These are phyloP conservation scores for Trebouxia sp. DNA, from an alignment of 139 green algal species.

Conservation along the genomic window DNA sequence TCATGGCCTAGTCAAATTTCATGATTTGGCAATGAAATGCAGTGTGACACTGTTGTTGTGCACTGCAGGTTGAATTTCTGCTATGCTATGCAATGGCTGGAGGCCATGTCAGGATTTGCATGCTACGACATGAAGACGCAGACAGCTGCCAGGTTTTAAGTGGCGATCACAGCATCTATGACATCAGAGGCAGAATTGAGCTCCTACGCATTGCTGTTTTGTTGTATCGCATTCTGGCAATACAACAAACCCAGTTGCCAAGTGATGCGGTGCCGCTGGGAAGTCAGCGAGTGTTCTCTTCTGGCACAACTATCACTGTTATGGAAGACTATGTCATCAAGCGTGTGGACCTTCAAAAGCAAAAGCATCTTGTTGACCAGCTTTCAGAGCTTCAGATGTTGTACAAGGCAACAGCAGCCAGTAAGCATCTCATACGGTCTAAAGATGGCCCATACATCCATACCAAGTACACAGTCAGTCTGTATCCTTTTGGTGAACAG, in stretches of 20 bases:
- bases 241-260: conserved; percentile 2
- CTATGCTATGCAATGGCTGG: conserved; percentile 26
- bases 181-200: conserved; percentile 4
- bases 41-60: background rate
- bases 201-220: background rate
- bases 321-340: no score
- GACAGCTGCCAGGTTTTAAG: no score
- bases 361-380: conserved; percentile 4
- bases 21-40: no score
- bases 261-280: conserved; percentile 17
- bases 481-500: conserved; percentile 11
- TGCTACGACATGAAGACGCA: background rate
- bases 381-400: background rate
- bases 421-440: conserved; percentile 9
- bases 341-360: no score
- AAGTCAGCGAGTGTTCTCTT: conserved; percentile 4
- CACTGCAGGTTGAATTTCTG: conserved; percentile 8
- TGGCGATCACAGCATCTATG: conserved; percentile 16
- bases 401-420: conserved; percentile 6
- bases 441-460: background rate
- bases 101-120: conserved; percentile 14
- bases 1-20: no score
- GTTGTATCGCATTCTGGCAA: conserved; percentile 14
- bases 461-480: conserved; percentile 14
- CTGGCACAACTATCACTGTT: conserved; percentile 14